Evolutionary conservation across 495 filamentous ascomycete genomes (phyloP), one percentile per base, ranked within the genome.

Genomic region (Aspergillus ellipticus): DNA sequence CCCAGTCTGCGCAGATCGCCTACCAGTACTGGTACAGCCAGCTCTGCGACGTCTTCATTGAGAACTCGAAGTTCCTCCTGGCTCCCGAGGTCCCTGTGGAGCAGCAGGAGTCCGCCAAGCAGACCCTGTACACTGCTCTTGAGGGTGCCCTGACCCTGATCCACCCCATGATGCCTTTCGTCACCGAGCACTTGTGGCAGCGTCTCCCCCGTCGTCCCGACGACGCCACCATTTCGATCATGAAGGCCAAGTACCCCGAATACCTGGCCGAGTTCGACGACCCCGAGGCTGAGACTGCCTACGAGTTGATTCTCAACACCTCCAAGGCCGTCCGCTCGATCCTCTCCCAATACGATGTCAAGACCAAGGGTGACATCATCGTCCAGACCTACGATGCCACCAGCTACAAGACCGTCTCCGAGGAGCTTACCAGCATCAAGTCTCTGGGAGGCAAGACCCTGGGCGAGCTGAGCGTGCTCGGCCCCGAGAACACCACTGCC

Each of bases 141-240:
- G 88, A 92, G 62, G 81, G 76, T 35, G 87, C 80, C 20, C 68
- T 93, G 52, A 75, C 74, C 26, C 63, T 91, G 66, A 81, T 89
- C 52, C 86, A 90, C 65, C 88, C 88, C 2, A 86, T 89, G 76
- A 87, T 91, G 85, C 89, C 89, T 26, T 92, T 86, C 76, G 69
- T 92, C 51, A 88, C 85, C 2, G 87, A 90, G 69, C 81, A 92
- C 58, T 68, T 92, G 31, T 91, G 88, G 88, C 89, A 90, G 67
- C 82, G 88, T 24, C 80, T 93, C 4, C 89, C 89, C 22, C 80
- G 83, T 51, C 74, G 83, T 48, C 77, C 77, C 28, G 76, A 73
- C 11, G 87, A 90, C 64, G 71, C 74, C 53, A 87, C 85, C 4
- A 70, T 75, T 29, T 84, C 85, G 1, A 87, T 92, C 67, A 85